Conservation (phyloP, 169 alveolate species). For the Cryptosporidium sp. region DNA sequence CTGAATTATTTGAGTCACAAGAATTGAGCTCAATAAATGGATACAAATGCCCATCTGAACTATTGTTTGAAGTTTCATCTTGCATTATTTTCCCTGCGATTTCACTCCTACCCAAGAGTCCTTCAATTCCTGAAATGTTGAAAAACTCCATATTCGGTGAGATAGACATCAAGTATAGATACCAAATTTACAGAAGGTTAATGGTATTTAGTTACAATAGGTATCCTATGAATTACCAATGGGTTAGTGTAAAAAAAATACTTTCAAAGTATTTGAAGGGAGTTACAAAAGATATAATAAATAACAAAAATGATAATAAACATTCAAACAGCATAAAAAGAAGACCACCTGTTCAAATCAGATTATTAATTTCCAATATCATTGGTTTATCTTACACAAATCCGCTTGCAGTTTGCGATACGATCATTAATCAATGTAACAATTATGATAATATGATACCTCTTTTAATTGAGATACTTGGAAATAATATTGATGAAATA, state of each 20-base stretch:
- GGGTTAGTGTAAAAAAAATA: slow-evolving; percentile 16
- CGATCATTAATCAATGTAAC: slow-evolving; percentile 46
- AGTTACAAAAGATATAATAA: slow-evolving; percentile 55
- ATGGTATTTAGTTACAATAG: slow-evolving; percentile 30
- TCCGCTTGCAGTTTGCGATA: slow-evolving; percentile 67
- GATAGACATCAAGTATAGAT: slow-evolving; percentile 14
- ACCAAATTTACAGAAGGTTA: slow-evolving; percentile 52
- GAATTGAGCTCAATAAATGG: not conserved
- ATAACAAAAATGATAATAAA: slow-evolving; percentile 10
- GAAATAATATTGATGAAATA: slow-evolving; percentile 37
- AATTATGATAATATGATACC: slow-evolving; percentile 76
- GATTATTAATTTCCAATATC: slow-evolving; percentile 65
- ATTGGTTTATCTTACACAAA: slow-evolving; percentile 50
- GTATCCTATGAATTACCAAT: slow-evolving; percentile 66
- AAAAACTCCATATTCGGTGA: slow-evolving; percentile 16
- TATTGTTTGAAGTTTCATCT: slow-evolving; percentile 37
- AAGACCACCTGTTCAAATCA: slow-evolving; percentile 36
- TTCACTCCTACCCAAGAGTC: slow-evolving; percentile 58
- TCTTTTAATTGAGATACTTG: slow-evolving; percentile 52
- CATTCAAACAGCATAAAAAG: slow-evolving; percentile 1
- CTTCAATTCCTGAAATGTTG: slow-evolving; percentile 44
- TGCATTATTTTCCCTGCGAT: slow-evolving; percentile 52
- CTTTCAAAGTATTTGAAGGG: slow-evolving; percentile 66
- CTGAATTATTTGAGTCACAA: not conserved
- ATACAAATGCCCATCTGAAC: slow-evolving; percentile 8